Evolutionary conservation across 345 rosid species (phyloP), one percentile per base, ranked within the genome.

Genomic region (Corchorus olitorius): DNA sequence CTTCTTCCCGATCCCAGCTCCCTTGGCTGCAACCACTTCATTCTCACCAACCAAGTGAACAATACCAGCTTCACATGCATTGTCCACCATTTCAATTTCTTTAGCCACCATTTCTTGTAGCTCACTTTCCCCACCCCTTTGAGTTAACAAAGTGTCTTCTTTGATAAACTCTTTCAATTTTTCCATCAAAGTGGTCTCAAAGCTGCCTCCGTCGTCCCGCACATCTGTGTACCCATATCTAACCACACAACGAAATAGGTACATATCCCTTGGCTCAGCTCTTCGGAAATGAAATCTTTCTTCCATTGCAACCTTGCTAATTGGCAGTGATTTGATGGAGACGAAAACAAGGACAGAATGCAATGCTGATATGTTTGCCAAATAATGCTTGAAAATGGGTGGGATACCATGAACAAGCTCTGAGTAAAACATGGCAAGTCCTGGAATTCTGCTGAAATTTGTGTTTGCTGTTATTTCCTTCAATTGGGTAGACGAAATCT

Each of bases 371-470:
- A 94, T 75, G 62, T 84, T 89, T 2, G 87, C 67, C 1, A 94
- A 62, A 70, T 85, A 91, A 48, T 93, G 98, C 20, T 92, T 78
- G 67, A 91, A 86, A 50, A 93, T 84, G 0, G 93, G 98, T 58
- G 97, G 93, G 53, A 90, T 89, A 41, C 97, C 97, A 14, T 93
- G 92, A 15, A 89, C 94, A 48, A 91, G 91, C 82, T 93, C 95
- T 0, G 94, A 85, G 82, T 90, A 91, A 49, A 91, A 77, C 27
- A 27, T 27, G 27, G 27, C 27, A 27, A 27, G 1, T 27, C 27
- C 27, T 27, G 27, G 27, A 27, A 27, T 27, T 27, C 27, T 27
- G 27, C 27, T 27, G 27, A 27, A 27, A 27, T 27, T 27, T 77
- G 39, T 6, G 79, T 87, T n/a, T n/a, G n/a, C 65, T 89, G 80